A percentile compares a stretch with the other conserved stretches of the same genome.
Conservation (phyloP, 208 protist genomes). For the Leishmania mexicana region DNA sequence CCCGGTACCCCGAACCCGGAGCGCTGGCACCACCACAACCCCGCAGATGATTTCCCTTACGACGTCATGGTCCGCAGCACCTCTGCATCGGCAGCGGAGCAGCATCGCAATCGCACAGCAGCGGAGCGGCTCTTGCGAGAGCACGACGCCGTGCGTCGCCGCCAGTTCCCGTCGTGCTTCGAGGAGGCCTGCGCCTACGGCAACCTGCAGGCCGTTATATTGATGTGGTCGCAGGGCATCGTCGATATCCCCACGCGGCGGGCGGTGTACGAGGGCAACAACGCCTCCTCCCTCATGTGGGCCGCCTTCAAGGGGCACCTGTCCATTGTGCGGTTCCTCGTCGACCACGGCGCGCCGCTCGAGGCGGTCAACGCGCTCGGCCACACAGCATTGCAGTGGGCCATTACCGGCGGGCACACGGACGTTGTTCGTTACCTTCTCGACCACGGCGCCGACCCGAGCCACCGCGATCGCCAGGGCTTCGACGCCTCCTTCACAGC, state of each 20-base stretch:
- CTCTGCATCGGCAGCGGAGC: slow-evolving; percentile 5
- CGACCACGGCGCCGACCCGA: slow-evolving; percentile 66
- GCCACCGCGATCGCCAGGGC: slow-evolving; percentile 50
- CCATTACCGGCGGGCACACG: slow-evolving; percentile 41
- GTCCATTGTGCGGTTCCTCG: slow-evolving; percentile 63
- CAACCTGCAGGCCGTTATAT: slow-evolving; percentile 52
- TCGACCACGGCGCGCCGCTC: slow-evolving; percentile 61
- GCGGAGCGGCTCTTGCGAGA: slow-evolving; percentile 19
- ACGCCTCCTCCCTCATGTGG: slow-evolving; percentile 80
- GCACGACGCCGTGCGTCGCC: slow-evolving; percentile 36
- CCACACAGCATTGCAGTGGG: slow-evolving; percentile 74
- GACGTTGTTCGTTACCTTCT: slow-evolving; percentile 66
- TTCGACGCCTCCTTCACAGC: slow-evolving; percentile 68
- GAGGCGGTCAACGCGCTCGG: slow-evolving; percentile 48
- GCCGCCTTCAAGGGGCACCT: slow-evolving; percentile 60
- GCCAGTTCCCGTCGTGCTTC: slow-evolving; percentile 44
- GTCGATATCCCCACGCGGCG: slow-evolving; percentile 38
- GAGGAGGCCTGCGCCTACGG: slow-evolving; percentile 74
- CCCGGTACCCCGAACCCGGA: slow-evolving; percentile 40
- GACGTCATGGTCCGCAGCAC: slow-evolving; percentile 30
- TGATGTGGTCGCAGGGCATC: slow-evolving; percentile 59
- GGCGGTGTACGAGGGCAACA: slow-evolving; percentile 51
- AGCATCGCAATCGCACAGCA: slow-evolving; percentile 2
- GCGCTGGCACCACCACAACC: slow-evolving; percentile 2
- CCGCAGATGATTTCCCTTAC: slow-evolving; percentile 46